Evolutionary conservation across 768 basidiomycete genomes (phyloP).

Genomic region (Rhodocollybia butyracea): DNA sequence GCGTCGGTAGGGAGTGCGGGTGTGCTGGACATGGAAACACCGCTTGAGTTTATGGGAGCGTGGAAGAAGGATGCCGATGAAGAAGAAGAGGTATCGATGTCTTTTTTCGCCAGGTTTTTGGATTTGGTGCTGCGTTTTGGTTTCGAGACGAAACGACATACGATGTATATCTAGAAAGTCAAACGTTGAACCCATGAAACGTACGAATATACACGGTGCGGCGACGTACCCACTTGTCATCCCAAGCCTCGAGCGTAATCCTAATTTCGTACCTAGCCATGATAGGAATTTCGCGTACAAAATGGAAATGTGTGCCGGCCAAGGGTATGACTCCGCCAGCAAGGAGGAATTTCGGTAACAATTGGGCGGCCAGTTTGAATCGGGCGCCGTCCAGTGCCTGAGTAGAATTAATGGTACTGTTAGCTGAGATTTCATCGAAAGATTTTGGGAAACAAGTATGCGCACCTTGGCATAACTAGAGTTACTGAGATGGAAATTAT

Average conservation of each 20-base stretch:
- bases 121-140: constrained; percentile 14
- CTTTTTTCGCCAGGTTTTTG: neutral
- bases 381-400: constrained; percentile 6
- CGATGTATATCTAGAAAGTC: constrained; percentile 37
- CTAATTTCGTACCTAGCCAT: constrained; percentile 43
- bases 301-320: constrained; percentile 39
- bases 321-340: constrained; percentile 43
- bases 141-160: constrained; percentile 44
- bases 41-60: neutral
- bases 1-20: neutral
- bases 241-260: constrained; percentile 43
- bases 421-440: no score
- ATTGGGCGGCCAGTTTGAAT: constrained; percentile 1
- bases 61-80: constrained; percentile 5
- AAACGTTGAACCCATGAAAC: neutral
- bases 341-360: constrained; percentile 38
- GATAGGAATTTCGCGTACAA: constrained; percentile 48
- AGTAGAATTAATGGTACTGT: neutral
- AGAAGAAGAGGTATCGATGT: neutral
- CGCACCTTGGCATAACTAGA: constrained; percentile 74
- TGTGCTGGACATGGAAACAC: constrained; percentile 5
- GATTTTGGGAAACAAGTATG: no score
- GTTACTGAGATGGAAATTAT: constrained; percentile 75
- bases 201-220: neutral
- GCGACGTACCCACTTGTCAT: constrained; percentile 50